Evolutionary conservation across 352 stramenopile genomes (phyloP), one percentile per base, ranked within the genome.

Genomic region (Globisporangium ultimum): DNA sequence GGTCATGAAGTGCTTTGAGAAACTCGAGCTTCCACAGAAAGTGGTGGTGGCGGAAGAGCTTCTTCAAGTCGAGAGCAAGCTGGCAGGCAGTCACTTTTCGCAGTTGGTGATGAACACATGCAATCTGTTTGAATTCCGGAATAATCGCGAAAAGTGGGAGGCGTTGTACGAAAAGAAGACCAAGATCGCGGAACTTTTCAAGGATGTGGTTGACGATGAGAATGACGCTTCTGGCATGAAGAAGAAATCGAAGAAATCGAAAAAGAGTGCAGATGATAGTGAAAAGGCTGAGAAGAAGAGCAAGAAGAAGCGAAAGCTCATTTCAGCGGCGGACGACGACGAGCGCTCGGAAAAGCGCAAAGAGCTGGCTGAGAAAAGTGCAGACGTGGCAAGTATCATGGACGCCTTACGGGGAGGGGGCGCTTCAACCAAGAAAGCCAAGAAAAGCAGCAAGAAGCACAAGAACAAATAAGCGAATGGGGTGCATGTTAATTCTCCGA

Each of bases 1-100:
- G 21, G 84, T 91, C 24, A 90, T 93, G 64, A 93, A 93, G 60
- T 91, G 84, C 63, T 93, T 86, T 54, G 77, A 90, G 50, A 72
- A 71, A 42, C 60, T 93, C 36, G 51, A 67, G 2, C 50, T 91
- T 32, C 47, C 70, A 28, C 71, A 91, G 51, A 91, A 91, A 63
- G 78, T 73, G 38, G 66, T 74, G 15, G 76, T 93, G n/a, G 84
- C 76, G 17, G 68, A 89, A 18, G 84, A 93, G 60, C 67, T 93
- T 12, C 46, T 89, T 46, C 67, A 74, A 18, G 79, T 90, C 5
- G 84, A 93, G 58, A 71, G 65, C 34, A 87, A 93, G 46, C 72
- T 93, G 13, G 76, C 67, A 10, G 84, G 84, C 32, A 91, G 80
- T 45, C 84, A 91, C 66, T 93, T 93, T 50, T 87, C 81, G 45